Conservation (phyloP, 352 stramenopile genomes). For the Pythium dissimile region DNA sequence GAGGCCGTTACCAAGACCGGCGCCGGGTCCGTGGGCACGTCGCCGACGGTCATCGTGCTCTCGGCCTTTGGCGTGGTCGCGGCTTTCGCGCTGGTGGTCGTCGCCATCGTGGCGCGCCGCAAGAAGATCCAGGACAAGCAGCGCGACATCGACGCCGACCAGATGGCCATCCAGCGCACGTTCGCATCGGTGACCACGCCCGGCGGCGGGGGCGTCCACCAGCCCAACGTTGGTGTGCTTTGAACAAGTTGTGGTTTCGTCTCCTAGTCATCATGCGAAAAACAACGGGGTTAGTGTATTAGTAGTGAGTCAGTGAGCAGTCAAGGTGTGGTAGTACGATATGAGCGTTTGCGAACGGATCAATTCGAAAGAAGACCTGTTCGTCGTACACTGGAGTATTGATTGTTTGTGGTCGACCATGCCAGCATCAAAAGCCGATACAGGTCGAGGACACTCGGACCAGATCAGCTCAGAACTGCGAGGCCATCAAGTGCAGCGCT, state of each 20-base stretch:
- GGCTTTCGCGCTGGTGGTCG: slow-evolving; percentile 5
- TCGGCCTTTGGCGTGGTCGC: slow-evolving; percentile 1
- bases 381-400: neutral
- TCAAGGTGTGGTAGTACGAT: too few relatives aligned
- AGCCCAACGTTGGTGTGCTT: slow-evolving; percentile 7
- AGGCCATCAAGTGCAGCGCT: neutral
- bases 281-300: slow-evolving; percentile 1
- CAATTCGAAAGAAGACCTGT: neutral
- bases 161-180: neutral
- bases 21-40: neutral
- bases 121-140: slow-evolving; percentile 20
- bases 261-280: too few relatives aligned
- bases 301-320: neutral
- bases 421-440: too few relatives aligned
- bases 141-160: neutral
- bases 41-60: slow-evolving; percentile 8
- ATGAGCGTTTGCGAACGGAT: neutral
- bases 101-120: slow-evolving; percentile 13
- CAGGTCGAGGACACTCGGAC: too few relatives aligned
- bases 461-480: neutral
- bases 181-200: slow-evolving; percentile 11
- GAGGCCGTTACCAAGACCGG: slow-evolving; percentile 5
- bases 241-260: neutral
- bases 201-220: neutral
- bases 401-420: too few relatives aligned